phyloP scores from a whole-genome alignment of 805 yeast genomes.

The Dipodascus geniculatus region DNA sequence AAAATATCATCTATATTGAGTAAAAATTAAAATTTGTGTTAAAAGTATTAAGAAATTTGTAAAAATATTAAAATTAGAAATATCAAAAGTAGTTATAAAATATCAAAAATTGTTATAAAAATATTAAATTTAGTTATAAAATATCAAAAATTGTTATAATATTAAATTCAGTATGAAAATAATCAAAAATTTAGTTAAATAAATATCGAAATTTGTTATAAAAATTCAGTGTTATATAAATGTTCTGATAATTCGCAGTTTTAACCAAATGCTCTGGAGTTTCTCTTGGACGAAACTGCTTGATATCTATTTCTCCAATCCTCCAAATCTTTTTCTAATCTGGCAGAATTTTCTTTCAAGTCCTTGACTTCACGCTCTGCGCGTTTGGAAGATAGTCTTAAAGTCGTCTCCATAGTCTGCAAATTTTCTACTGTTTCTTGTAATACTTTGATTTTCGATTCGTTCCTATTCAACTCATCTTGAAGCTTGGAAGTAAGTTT shows the following conservation, averaged over 20 bases:
- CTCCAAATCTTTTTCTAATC: constrained; percentile 42
- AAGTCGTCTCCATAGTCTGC: constrained; percentile 28
- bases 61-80: too few species aligned
- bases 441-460: constrained; percentile 34
- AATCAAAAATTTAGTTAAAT: too few species aligned
- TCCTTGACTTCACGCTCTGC: constrained; percentile 41
- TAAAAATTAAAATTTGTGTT: too few species aligned
- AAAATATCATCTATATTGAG: too few species aligned
- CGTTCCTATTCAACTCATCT: constrained; percentile 42
- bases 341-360: constrained; percentile 35
- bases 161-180: too few species aligned
- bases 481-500: constrained; percentile 23
- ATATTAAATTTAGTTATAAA: too few species aligned
- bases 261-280: background rate
- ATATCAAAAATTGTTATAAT: too few species aligned
- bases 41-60: too few species aligned
- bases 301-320: constrained; percentile 19
- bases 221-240: background rate
- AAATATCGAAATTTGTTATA: background rate
- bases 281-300: constrained; percentile 1
- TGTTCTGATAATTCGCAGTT: too few species aligned
- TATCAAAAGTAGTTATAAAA: too few species aligned
- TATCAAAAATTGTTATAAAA: too few species aligned
- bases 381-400: constrained; percentile 29
- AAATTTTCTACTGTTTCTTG: constrained; percentile 25